A percentile compares a stretch with the other conserved stretches of the same genome.
These are phyloP conservation scores for Corrigiola litoralis DNA, from an alignment of 179 eudicot species.

Conservation along the genomic window DNA sequence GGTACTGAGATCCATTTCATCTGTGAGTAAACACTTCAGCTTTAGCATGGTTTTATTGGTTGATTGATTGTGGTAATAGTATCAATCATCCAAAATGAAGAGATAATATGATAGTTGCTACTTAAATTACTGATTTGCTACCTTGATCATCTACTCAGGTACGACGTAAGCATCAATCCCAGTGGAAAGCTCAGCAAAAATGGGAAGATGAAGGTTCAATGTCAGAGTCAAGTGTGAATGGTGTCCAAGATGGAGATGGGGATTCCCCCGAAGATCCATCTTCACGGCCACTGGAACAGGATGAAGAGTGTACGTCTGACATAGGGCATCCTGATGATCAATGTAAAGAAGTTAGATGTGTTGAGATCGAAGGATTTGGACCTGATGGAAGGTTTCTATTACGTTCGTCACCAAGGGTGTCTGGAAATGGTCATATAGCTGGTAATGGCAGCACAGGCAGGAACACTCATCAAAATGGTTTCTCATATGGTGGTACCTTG, in stretches of 20 bases:
- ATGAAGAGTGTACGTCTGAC: conserved; percentile 41
- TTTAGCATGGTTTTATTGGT: neutral
- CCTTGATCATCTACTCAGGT: conserved; percentile 18
- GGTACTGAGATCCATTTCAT: conserved; percentile 27
- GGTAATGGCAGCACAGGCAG: conserved; percentile 21
- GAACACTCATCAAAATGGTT: conserved; percentile 31
- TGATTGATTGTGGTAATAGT: neutral
- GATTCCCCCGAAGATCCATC: conserved; percentile 22
- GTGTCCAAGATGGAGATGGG: conserved; percentile 21
- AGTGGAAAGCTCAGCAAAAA: conserved; percentile 38
- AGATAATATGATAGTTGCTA: neutral
- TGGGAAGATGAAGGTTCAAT: conserved; percentile 44
- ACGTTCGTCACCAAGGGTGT: conserved; percentile 22
- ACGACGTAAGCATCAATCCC: conserved; percentile 22
- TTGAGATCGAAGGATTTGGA: conserved; percentile 48
- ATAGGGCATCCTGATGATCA: conserved; percentile 38
- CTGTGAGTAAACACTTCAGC: neutral
- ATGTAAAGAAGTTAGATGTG: conserved; percentile 63
- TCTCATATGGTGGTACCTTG: conserved; percentile 29
- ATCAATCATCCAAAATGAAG: neutral
- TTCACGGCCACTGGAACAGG: conserved; percentile 23
- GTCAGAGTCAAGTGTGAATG: conserved; percentile 45
- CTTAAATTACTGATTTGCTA: neutral
- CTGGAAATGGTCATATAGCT: conserved; percentile 27
- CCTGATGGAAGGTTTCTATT: conserved; percentile 20